Evolutionary conservation across 306 rosid species (phyloP).

Genomic region (Quercus berberidifolia): DNA sequence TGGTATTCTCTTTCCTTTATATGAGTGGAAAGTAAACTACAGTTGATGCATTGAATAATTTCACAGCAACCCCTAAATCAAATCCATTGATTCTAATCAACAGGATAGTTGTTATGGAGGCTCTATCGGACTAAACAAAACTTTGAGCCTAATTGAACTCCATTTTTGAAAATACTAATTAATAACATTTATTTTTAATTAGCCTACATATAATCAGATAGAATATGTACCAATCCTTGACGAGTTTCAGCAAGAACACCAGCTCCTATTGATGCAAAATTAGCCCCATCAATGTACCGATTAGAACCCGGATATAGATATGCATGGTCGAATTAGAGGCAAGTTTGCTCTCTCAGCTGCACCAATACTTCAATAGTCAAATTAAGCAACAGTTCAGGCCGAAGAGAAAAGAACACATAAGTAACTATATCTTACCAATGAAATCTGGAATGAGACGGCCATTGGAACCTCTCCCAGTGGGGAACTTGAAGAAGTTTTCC

Average conservation of each 20-base stretch:
- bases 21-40: too few species aligned
- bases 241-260: background rate
- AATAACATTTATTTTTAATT: too few species aligned
- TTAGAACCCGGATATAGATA: background rate
- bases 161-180: too few species aligned
- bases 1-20: too few species aligned
- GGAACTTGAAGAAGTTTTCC: background rate
- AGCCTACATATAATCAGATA: background rate
- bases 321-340: background rate
- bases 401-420: too few species aligned
- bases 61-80: too few species aligned
- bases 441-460: constrained; percentile 29
- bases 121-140: too few species aligned
- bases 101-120: too few species aligned
- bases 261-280: constrained; percentile 49
- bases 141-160: too few species aligned
- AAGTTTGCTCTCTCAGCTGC: background rate
- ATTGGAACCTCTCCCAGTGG: background rate
- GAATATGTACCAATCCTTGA: background rate
- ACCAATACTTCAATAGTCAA: background rate
- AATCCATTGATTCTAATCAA: too few species aligned
- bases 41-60: too few species aligned
- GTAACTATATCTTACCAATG: constrained; percentile 28
- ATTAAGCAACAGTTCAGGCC: background rate
- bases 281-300: constrained; percentile 10